A percentile compares a stretch with the other conserved stretches of the same genome.
Conservation (phyloP, 495 filamentous ascomycete species). For the Xylaria curta region DNA sequence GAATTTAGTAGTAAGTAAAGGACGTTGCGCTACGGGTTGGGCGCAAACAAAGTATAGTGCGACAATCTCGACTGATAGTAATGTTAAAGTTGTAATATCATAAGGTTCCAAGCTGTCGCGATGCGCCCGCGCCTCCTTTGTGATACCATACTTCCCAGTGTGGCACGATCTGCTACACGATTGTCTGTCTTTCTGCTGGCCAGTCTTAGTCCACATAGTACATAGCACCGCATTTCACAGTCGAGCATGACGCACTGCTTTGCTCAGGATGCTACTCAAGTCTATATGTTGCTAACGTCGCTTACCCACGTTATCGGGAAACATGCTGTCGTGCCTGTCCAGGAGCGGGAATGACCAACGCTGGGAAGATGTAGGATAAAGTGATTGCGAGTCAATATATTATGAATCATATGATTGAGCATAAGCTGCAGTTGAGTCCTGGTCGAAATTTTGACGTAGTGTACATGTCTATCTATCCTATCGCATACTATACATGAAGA, state of each 20-base stretch:
- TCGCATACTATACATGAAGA: not conserved
- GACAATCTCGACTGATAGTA: not conserved
- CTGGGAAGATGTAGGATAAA: not conserved
- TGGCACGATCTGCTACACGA: not conserved
- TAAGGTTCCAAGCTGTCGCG: not conserved
- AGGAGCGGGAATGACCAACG: not conserved
- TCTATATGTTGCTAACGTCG: too few relatives aligned
- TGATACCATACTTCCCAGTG: not conserved
- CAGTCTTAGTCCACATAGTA: too few relatives aligned
- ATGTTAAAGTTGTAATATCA: constrained; percentile 10
- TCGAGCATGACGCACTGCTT: too few relatives aligned
- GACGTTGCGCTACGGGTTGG: not conserved
- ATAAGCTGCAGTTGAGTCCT: not conserved
- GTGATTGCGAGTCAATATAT: not conserved
- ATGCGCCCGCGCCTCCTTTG: constrained; percentile 24
- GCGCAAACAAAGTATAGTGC: not conserved
- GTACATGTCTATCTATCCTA: not conserved
- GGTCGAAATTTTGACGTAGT: not conserved
- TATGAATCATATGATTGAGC: not conserved
- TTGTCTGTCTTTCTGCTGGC: too few relatives aligned
- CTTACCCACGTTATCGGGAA: too few relatives aligned
- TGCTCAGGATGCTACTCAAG: too few relatives aligned
- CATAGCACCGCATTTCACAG: too few relatives aligned
- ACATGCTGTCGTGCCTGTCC: too few relatives aligned
- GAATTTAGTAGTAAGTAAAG: constrained; percentile 3